These are phyloP conservation scores for Podila epicladia DNA, from an alignment of 192 early-diverging fungal species.

Conservation along the genomic window DNA sequence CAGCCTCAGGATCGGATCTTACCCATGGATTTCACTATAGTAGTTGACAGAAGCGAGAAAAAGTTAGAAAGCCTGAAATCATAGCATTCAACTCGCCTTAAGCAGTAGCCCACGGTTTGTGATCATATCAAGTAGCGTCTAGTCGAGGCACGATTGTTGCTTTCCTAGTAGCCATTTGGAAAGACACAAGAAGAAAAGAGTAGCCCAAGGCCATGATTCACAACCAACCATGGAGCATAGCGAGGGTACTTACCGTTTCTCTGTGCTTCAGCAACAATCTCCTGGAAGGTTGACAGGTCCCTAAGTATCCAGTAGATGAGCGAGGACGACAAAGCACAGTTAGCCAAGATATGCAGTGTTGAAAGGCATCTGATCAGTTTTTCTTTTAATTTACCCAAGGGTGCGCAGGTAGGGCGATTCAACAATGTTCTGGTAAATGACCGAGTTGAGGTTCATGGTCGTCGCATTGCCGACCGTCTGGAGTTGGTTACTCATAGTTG, in stretches of 20 bases:
- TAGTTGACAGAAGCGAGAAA: neutral
- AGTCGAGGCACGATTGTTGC: no score
- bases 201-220: neutral
- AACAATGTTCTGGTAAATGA: constrained; percentile 77
- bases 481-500: constrained; percentile 58
- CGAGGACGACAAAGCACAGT: neutral
- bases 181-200: no score
- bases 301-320: constrained; percentile 6
- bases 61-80: no score
- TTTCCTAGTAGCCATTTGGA: no score
- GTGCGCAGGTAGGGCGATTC: constrained; percentile 80
- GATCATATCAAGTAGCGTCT: no score
- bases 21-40: constrained; percentile 53
- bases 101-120: no score
- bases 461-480: constrained; percentile 78
- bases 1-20: constrained; percentile 16
- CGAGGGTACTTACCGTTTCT: constrained; percentile 36
- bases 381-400: constrained; percentile 64
- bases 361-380: neutral
- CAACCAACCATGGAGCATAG: neutral
- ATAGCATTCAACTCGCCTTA: no score
- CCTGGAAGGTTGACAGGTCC: constrained; percentile 25
- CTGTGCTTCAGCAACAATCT: constrained; percentile 38
- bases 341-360: neutral
- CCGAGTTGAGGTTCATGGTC: constrained; percentile 86